Conservation (phyloP, 257 asterid species). For the Catharanthus roseus region DNA sequence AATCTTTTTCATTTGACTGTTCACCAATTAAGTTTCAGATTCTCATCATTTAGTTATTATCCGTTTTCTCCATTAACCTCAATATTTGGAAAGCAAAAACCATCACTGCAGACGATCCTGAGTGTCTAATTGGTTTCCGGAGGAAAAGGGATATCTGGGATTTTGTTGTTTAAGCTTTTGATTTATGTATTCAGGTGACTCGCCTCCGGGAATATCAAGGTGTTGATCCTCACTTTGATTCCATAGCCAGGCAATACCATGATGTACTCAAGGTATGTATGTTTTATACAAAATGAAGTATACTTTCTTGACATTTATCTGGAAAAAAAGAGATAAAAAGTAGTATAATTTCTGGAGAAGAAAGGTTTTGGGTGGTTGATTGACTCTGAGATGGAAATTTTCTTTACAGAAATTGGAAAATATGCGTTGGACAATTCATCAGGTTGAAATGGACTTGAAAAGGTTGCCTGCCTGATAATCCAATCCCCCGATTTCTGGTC, state of each 20-base stretch:
- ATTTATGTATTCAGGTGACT: conserved; percentile 45
- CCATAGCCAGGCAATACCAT: conserved; percentile 91
- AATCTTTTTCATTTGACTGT: neutral
- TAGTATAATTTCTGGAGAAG: too few species aligned
- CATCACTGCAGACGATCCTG: neutral
- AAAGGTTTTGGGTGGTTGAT: neutral
- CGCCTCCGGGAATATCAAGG: conserved; percentile 97
- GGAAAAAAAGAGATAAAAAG: too few species aligned
- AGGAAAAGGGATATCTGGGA: neutral
- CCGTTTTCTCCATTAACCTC: neutral
- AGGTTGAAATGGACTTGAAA: conserved; percentile 95
- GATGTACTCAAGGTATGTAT: conserved; percentile 84
- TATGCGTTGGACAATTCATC: conserved; percentile 95
- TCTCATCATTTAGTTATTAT: neutral
- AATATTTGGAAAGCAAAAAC: neutral
- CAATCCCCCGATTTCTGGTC: conserved; percentile 32
- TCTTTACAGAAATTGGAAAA: conserved; percentile 83
- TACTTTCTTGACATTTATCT: too few species aligned
- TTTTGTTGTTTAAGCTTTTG: neutral
- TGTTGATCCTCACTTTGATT: conserved; percentile 95
- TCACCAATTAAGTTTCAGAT: neutral
- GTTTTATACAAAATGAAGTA: neutral
- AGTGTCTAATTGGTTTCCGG: too few species aligned
- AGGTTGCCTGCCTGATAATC: conserved; percentile 57
- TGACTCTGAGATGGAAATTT: neutral